Conservation (phyloP, 208 protist genomes). For the Histomonas meleagridis region DNA sequence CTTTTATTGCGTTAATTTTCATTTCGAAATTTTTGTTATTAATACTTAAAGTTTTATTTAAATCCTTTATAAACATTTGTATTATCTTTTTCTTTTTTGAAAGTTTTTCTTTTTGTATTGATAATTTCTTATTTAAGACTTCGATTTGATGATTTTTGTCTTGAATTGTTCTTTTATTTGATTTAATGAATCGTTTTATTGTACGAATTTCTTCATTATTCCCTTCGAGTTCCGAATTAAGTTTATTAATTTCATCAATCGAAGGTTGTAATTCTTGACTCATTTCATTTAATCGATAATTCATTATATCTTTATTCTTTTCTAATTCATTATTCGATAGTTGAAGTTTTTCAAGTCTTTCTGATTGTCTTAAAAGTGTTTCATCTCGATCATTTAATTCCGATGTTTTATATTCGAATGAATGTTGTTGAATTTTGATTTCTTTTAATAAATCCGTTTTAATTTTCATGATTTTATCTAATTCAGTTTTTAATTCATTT, state of each 20-base stretch:
- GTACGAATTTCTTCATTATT: constrained; percentile 20
- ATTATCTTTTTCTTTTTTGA: neutral
- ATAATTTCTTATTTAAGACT: neutral
- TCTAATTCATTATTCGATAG: neutral
- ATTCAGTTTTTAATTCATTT: neutral
- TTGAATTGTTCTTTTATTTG: constrained; percentile 1
- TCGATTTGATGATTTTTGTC: constrained; percentile 24
- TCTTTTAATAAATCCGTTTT: no score
- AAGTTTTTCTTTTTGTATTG: neutral
- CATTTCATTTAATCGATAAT: constrained; percentile 3
- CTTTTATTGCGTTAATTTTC: neutral
- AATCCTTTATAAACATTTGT: neutral
- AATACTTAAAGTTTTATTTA: neutral
- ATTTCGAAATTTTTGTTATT: neutral
- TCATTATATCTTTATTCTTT: constrained; percentile 6
- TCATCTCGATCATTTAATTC: constrained; percentile 6
- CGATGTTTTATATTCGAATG: neutral
- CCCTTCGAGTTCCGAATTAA: neutral
- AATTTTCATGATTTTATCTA: no score
- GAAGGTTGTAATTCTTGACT: neutral
- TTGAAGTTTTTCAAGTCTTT: neutral
- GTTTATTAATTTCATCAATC: constrained; percentile 20
- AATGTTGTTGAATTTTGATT: constrained; percentile 13
- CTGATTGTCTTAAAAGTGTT: neutral
- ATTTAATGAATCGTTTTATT: neutral